These are phyloP conservation scores for Leccinum ochraceum DNA, from an alignment of 768 basidiomycete species.

Conservation along the genomic window DNA sequence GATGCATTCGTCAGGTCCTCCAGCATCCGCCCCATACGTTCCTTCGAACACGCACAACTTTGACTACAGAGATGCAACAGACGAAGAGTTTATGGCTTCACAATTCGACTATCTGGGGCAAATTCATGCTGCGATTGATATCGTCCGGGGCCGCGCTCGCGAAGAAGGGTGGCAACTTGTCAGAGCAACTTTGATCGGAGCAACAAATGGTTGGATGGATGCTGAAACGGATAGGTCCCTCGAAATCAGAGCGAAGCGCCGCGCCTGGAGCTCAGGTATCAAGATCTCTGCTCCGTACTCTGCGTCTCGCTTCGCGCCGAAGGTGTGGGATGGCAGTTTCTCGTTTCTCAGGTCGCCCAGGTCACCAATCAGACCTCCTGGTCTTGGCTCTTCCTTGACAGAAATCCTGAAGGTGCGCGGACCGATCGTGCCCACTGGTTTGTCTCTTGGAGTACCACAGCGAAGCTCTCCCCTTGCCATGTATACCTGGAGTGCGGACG, in stretches of 20 bases:
- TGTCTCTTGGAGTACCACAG: constrained; percentile 53
- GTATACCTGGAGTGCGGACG: constrained; percentile 40
- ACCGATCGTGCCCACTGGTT: constrained; percentile 33
- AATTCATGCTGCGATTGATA: constrained; percentile 42
- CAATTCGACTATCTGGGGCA: constrained; percentile 33
- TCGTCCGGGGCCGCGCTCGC: constrained; percentile 44
- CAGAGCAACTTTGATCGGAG: constrained; percentile 28
- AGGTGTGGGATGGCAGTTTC: constrained; percentile 21
- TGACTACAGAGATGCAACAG: constrained; percentile 2
- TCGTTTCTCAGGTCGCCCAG: not conserved
- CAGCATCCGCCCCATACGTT: constrained; percentile 8
- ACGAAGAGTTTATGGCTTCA: constrained; percentile 17
- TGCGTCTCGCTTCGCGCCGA: not conserved
- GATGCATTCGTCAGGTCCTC: not conserved
- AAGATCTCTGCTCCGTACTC: constrained; percentile 37
- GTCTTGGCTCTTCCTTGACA: constrained; percentile 13
- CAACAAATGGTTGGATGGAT: constrained; percentile 30
- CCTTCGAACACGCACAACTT: constrained; percentile 2
- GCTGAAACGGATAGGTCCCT: constrained; percentile 38
- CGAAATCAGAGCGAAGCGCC: constrained; percentile 58
- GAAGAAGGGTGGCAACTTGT: constrained; percentile 41
- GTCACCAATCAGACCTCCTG: constrained; percentile 20
- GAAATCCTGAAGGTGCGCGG: constrained; percentile 8
- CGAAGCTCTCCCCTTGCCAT: constrained; percentile 51
- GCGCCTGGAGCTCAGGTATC: constrained; percentile 65